A percentile compares a stretch with the other conserved stretches of the same genome.
phyloP scores from a whole-genome alignment of 345 rosid species.

The Sapria himalayana region DNA sequence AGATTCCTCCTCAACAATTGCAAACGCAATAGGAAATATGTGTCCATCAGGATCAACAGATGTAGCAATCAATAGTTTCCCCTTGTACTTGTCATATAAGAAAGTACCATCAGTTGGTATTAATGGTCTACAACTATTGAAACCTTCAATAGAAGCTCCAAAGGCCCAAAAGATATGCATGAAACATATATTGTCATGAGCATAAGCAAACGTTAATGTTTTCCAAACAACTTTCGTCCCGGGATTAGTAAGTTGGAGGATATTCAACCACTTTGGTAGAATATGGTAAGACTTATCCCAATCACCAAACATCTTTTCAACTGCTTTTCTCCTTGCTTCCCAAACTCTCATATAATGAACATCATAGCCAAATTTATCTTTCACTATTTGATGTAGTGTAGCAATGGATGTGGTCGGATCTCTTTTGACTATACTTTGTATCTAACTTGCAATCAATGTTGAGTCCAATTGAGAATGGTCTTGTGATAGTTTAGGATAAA shows the following conservation, averaged over 20 bases:
- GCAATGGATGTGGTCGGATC: too few species aligned
- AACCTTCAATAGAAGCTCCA: neutral
- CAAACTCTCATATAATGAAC: too few species aligned
- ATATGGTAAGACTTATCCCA: neutral
- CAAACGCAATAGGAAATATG: constrained; percentile 2
- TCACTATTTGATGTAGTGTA: too few species aligned
- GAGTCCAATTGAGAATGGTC: too few species aligned
- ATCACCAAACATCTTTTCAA: neutral
- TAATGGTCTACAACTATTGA: neutral
- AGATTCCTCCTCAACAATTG: neutral
- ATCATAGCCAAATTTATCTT: too few species aligned
- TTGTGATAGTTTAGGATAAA: too few species aligned
- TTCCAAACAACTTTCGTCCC: neutral
- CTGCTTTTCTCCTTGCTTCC: neutral
- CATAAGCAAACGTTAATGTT: neutral
- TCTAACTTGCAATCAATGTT: too few species aligned
- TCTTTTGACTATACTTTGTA: too few species aligned
- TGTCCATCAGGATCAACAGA: too few species aligned
- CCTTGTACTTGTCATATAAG: constrained; percentile 4
- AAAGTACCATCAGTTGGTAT: neutral
- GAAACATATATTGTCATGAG: neutral
- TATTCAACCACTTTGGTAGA: neutral
- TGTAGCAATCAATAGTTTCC: constrained; percentile 1
- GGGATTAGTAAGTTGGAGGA: neutral
- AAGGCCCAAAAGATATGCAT: neutral